A percentile compares a stretch with the other conserved stretches of the same genome.
These are phyloP conservation scores for Bodo saltans DNA, from an alignment of 78 protist genomes.

Conservation along the genomic window DNA sequence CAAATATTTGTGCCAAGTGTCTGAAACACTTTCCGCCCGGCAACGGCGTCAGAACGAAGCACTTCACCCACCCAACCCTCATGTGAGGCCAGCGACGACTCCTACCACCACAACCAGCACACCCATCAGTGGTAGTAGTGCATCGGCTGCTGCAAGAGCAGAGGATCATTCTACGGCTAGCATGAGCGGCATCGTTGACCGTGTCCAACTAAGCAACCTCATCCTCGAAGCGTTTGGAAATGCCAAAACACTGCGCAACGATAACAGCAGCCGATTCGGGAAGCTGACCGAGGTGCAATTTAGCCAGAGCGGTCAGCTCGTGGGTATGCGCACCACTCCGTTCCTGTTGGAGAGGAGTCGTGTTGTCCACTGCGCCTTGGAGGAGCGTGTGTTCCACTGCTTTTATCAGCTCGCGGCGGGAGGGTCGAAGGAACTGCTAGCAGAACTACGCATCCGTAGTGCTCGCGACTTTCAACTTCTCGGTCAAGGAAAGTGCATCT, in stretches of 20 bases:
- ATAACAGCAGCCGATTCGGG: constrained; percentile 59
- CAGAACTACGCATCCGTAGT: neutral
- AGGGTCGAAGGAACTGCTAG: constrained; percentile 14
- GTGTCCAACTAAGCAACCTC: constrained; percentile 64
- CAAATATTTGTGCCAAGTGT: constrained; percentile 29
- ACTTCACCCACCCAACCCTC: too few species aligned
- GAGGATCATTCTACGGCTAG: neutral
- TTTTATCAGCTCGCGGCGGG: constrained; percentile 75
- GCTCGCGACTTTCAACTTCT: neutral
- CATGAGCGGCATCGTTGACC: too few species aligned
- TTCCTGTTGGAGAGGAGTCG: constrained; percentile 84
- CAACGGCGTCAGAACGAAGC: too few species aligned
- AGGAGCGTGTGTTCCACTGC: constrained; percentile 83
- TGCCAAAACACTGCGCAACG: constrained; percentile 53
- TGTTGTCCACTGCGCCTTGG: constrained; percentile 60
- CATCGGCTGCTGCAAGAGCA: neutral
- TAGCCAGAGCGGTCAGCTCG: constrained; percentile 21
- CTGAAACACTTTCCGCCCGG: neutral
- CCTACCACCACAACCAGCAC: neutral
- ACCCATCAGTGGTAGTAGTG: neutral
- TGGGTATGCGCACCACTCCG: constrained; percentile 30
- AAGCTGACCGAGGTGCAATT: constrained; percentile 32
- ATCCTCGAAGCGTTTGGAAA: constrained; percentile 85
- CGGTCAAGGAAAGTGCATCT: neutral
- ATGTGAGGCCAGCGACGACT: neutral